Conservation (phyloP, 805 yeast species). For the Candida tammaniensis region DNA sequence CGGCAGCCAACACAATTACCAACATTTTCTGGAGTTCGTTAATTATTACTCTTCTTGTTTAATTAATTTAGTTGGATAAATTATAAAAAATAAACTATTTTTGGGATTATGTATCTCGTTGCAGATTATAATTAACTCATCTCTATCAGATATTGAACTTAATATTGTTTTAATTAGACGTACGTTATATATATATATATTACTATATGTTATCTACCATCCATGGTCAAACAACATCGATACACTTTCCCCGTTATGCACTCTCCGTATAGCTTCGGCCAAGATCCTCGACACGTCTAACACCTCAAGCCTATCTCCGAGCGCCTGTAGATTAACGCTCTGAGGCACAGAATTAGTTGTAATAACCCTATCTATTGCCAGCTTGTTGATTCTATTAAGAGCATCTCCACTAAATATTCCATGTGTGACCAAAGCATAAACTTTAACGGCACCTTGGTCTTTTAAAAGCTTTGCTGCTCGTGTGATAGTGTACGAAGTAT, state of each 20-base stretch:
- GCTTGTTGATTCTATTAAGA: slow-evolving; percentile 58
- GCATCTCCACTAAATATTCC: slow-evolving; percentile 95
- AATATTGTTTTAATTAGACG: no score
- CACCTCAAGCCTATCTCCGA: slow-evolving; percentile 63
- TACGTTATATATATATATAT: no score
- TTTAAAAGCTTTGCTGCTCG: slow-evolving; percentile 89
- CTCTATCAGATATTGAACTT: no score
- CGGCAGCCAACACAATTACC: no score
- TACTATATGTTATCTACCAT: no score
- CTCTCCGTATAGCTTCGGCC: slow-evolving; percentile 93
- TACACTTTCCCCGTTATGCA: slow-evolving; percentile 95
- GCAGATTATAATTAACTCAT: no score
- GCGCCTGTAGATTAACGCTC: slow-evolving; percentile 44
- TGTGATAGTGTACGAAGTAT: slow-evolving; percentile 87
- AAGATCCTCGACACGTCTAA: slow-evolving; percentile 85
- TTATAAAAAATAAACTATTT: no score
- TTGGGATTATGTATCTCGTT: no score
- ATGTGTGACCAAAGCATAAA: slow-evolving; percentile 87
- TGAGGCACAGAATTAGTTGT: slow-evolving; percentile 94
- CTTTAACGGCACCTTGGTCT: slow-evolving; percentile 87
- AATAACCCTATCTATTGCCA: slow-evolving; percentile 77
- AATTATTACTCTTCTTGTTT: no score
- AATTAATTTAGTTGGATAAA: no score
- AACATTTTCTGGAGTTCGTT: no score
- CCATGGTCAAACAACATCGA: slow-evolving; percentile 90